Conservation (phyloP, 257 asterid species). For the Solanum virginianum region DNA sequence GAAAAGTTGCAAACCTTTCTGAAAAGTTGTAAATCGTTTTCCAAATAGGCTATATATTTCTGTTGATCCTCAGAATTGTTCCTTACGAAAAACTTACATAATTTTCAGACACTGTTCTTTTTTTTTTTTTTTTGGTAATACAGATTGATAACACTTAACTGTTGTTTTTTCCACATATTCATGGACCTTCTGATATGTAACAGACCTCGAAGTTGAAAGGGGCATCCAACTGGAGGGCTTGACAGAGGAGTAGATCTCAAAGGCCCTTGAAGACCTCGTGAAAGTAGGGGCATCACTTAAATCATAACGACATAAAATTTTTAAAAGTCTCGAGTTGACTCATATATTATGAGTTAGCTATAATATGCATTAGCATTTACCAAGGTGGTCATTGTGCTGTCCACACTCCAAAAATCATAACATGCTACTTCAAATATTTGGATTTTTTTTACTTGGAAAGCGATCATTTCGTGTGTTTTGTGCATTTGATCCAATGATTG, state of each 20-base stretch:
- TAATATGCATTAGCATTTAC: neutral
- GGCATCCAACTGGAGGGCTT: slow-evolving; percentile 66
- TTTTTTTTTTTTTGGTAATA: too few species aligned
- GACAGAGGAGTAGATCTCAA: slow-evolving; percentile 60
- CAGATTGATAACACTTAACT: too few species aligned
- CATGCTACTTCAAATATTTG: neutral
- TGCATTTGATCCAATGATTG: neutral
- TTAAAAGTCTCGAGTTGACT: neutral
- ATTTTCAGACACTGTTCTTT: too few species aligned
- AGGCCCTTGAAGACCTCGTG: slow-evolving; percentile 67
- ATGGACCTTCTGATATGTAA: neutral
- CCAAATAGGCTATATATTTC: too few species aligned
- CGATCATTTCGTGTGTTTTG: neutral
- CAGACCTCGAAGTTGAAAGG: slow-evolving; percentile 71
- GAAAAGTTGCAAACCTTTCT: too few species aligned
- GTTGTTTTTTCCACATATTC: neutral
- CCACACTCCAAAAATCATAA: neutral
- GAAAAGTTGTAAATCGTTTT: too few species aligned
- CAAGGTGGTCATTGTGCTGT: neutral
- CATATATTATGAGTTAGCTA: neutral
- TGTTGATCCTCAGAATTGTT: too few species aligned
- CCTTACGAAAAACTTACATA: too few species aligned
- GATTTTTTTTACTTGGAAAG: neutral
- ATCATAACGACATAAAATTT: slow-evolving; percentile 2
- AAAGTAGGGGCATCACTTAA: slow-evolving; percentile 49